These are phyloP conservation scores for Amniculicola lignicola DNA, from an alignment of 495 filamentous ascomycete genomes.

Conservation along the genomic window DNA sequence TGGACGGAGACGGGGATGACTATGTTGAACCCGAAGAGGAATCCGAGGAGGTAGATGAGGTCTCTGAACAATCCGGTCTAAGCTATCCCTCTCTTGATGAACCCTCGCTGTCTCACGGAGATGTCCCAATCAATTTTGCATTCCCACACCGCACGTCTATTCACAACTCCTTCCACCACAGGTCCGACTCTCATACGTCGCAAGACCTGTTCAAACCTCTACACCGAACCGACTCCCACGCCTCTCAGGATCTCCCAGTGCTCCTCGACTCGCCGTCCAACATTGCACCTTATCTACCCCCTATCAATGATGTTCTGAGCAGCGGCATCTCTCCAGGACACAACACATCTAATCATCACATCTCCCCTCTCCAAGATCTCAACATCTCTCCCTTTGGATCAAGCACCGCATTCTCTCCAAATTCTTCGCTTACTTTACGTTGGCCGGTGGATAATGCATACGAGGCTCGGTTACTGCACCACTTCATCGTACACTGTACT, in stretches of 20 bases:
- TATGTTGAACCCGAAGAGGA: background rate
- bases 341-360: background rate
- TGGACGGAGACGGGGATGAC: background rate
- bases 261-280: background rate
- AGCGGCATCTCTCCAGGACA: background rate
- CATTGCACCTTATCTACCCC: background rate
- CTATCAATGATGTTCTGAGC: conserved; percentile 10
- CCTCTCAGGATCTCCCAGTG: background rate
- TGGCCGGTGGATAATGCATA: conserved; percentile 15
- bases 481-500: conserved; percentile 19
- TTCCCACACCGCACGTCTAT: too few relatives aligned
- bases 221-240: background rate
- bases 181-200: too few relatives aligned
- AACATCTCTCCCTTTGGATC: conserved; percentile 20
- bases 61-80: too few relatives aligned
- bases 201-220: too few relatives aligned
- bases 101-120: too few relatives aligned
- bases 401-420: conserved; percentile 13
- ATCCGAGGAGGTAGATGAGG: background rate
- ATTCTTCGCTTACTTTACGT: background rate
- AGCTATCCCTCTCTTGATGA: too few relatives aligned
- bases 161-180: too few relatives aligned
- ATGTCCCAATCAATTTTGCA: too few relatives aligned
- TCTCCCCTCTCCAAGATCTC: conserved; percentile 5
- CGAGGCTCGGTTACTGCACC: conserved; percentile 17